phyloP scores from a whole-genome alignment of 129 eudicot species.

The Solidago caesia region DNA sequence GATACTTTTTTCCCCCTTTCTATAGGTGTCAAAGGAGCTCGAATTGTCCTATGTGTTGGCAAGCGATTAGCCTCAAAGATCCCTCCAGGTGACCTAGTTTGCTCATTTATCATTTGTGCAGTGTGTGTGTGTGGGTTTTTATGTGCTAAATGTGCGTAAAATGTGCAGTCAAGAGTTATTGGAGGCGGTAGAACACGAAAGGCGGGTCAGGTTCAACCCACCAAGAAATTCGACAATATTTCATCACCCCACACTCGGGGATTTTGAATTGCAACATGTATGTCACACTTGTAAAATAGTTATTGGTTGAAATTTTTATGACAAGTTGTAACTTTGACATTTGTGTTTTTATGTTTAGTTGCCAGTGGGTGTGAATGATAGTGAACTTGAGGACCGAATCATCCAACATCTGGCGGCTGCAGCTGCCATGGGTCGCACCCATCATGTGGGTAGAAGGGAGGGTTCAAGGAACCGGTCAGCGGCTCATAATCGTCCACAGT shows the following conservation, averaged over 20 bases:
- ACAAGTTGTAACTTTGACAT: background rate
- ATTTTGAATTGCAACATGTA: conserved; percentile 70
- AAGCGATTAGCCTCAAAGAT: conserved; percentile 65
- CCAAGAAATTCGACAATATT: conserved; percentile 62
- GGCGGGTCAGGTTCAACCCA: conserved; percentile 47
- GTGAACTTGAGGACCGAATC: conserved; percentile 78
- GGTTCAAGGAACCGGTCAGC: conserved; percentile 58
- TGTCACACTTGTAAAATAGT: conserved; percentile 3
- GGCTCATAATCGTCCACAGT: conserved; percentile 55
- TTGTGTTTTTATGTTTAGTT: conserved; percentile 36
- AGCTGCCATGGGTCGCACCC: conserved; percentile 80
- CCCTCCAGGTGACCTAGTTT: conserved; percentile 44
- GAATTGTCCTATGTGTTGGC: conserved; percentile 94
- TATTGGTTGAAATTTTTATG: background rate
- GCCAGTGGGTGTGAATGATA: conserved; percentile 55
- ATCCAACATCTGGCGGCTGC: conserved; percentile 90
- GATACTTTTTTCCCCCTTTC: background rate
- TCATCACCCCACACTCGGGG: conserved; percentile 72
- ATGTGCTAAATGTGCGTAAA: conserved; percentile 1
- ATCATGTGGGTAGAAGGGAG: conserved; percentile 57
- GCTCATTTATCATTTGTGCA: background rate
- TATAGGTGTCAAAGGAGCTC: conserved; percentile 83
- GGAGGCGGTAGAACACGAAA: conserved; percentile 69
- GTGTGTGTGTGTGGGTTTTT: conserved; percentile 3
- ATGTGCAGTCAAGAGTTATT: conserved; percentile 64